A percentile compares a stretch with the other conserved stretches of the same genome.
Evolutionary conservation across 2,329 filamentous ascomycete genomes (phyloP).

Genomic region (Macrophomina phaseolina): DNA sequence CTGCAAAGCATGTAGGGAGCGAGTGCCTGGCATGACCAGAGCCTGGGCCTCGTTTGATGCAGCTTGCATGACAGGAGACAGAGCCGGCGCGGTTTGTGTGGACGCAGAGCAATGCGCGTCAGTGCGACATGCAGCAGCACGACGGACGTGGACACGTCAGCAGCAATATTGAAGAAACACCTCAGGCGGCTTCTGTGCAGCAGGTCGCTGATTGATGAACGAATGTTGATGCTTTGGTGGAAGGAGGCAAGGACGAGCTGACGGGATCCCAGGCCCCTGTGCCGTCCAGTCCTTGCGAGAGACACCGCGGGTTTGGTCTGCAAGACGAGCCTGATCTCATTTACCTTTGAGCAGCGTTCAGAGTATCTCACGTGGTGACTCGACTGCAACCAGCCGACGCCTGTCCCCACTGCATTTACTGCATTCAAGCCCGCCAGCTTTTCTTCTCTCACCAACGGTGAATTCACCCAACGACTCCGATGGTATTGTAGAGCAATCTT

Average conservation of each 20-base stretch:
- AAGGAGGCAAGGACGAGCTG: background rate
- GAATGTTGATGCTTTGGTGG: background rate
- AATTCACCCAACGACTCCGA: too few species aligned
- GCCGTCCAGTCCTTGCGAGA: too few species aligned
- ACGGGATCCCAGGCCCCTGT: background rate
- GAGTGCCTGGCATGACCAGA: background rate
- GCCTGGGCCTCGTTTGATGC: background rate
- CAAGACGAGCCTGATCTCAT: too few species aligned
- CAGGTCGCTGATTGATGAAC: background rate
- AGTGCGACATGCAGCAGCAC: background rate
- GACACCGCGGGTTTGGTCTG: too few species aligned
- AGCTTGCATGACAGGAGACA: background rate
- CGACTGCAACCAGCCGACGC: too few species aligned
- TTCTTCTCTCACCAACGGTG: too few species aligned
- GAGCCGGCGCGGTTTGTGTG: background rate
- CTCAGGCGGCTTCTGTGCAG: background rate
- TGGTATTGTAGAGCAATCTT: too few species aligned
- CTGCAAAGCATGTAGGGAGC: background rate
- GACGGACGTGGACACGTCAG: background rate
- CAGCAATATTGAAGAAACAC: background rate
- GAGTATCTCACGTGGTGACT: too few species aligned
- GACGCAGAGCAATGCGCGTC: background rate
- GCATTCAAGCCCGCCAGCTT: too few species aligned
- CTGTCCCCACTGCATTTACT: too few species aligned
- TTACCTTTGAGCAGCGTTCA: too few species aligned